A percentile compares a stretch with the other conserved stretches of the same genome.
Evolutionary conservation across 768 basidiomycete species (phyloP).

Genomic region (Auricularia sp.): DNA sequence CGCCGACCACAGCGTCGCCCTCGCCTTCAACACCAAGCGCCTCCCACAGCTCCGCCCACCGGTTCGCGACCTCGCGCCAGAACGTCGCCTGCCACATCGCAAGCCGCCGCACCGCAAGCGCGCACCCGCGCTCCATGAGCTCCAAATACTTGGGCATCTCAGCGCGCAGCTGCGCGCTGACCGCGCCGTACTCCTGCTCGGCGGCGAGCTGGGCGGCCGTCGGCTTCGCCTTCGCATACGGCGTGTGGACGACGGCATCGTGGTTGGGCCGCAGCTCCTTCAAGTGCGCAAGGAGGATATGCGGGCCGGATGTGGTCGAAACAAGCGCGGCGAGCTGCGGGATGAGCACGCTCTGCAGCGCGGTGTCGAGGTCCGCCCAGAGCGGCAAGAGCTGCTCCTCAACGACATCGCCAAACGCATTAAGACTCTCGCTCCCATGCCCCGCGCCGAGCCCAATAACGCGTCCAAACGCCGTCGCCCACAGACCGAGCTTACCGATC

Average conservation of each 20-base stretch:
- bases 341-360: conserved; percentile 45
- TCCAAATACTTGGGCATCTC: conserved; percentile 61
- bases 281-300: conserved; percentile 10
- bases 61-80: conserved; percentile 48
- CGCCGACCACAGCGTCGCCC: conserved; percentile 42
- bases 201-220: conserved; percentile 59
- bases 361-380: conserved; percentile 40
- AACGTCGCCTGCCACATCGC: conserved; percentile 49
- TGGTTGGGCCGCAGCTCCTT: conserved; percentile 5
- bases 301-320: conserved; percentile 49
- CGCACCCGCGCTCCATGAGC: conserved; percentile 52
- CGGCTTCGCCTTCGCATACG: conserved; percentile 47
- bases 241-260: conserved; percentile 3
- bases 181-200: conserved; percentile 66
- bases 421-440: conserved; percentile 26
- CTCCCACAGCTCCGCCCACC: conserved; percentile 81
- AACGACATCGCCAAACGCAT: conserved; percentile 46
- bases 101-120: conserved; percentile 40
- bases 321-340: conserved; percentile 49
- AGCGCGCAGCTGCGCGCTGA: conserved; percentile 58
- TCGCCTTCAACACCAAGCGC: conserved; percentile 65
- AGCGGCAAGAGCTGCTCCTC: conserved; percentile 44
- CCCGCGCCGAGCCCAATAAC: conserved; percentile 33
- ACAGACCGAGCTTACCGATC: conserved; percentile 42
- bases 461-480: conserved; percentile 48